A percentile compares a stretch with the other conserved stretches of the same genome.
These are phyloP conservation scores for Ceriops tagal DNA, from an alignment of 345 rosid species.

Conservation along the genomic window DNA sequence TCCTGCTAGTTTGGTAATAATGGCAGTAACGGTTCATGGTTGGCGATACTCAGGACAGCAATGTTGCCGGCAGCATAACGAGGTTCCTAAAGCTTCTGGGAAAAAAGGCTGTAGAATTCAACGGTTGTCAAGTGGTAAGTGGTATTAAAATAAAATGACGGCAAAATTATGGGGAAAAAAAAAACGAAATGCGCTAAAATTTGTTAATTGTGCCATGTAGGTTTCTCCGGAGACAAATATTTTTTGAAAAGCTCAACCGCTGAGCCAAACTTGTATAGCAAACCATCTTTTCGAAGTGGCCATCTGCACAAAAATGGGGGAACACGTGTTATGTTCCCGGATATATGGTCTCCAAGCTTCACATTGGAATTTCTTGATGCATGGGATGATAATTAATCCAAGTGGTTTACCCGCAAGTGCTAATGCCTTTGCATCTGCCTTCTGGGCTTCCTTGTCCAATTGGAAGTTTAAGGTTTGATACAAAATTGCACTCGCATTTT, in stretches of 20 bases:
- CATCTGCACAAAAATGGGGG: neutral
- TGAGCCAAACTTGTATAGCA: neutral
- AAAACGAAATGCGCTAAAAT: neutral
- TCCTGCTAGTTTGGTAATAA: conserved; percentile 4
- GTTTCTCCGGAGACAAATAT: conserved; percentile 1
- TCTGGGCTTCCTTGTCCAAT: conserved; percentile 32
- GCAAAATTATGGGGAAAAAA: neutral
- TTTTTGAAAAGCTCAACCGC: neutral
- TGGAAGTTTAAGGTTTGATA: conserved; percentile 40
- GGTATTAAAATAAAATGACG: neutral
- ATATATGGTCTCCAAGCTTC: conserved; percentile 26
- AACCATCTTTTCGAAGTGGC: conserved; percentile 1
- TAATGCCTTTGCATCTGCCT: conserved; percentile 40
- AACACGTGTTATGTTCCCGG: conserved; percentile 29
- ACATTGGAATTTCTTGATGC: conserved; percentile 36
- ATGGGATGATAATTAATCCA: conserved; percentile 41
- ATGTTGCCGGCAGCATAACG: neutral
- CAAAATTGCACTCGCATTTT: neutral
- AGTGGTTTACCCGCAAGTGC: conserved; percentile 30
- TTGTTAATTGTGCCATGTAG: conserved; percentile 7
- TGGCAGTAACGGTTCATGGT: conserved; percentile 13
- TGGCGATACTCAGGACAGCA: neutral
- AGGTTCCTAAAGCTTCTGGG: conserved; percentile 1
- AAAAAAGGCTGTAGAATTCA: neutral
- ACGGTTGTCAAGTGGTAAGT: conserved; percentile 18